Base-by-base conservation (phyloP, 176 grass and related monocot species). In the Olyra latifolia region DNA sequence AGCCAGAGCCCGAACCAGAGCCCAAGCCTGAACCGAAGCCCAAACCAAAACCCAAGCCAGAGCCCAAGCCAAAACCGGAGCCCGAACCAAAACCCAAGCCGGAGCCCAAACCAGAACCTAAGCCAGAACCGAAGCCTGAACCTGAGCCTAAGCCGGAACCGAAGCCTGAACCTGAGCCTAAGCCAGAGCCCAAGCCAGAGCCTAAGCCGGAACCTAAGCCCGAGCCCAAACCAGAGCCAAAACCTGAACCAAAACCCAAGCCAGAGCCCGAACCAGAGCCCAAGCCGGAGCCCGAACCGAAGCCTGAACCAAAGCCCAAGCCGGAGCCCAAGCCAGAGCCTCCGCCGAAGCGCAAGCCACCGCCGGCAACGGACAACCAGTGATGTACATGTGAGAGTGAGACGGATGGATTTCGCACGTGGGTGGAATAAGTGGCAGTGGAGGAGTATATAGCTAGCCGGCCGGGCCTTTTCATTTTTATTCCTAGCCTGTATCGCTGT, bases 21-120 rank as follows among this genome's bases (percentile, higher is more conserved):
- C 68, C 68, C 0, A 1, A 10, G 9, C 52, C 52, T 0, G 2
- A 54, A 0, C 52, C 52, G 0, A 5, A n/a, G 7, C 50, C 50
- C 0, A 2, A n/a, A 1, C 50, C 50, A 0, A 7, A n/a, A 0
- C 52, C 52, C 0, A 3, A 10, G 0, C 53, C 53, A 0, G 2
- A 56, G 0, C 53, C 53, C 0, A 2, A 54, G 0, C 49, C 49
- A 0, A 15, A 27, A 4, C 67, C 67, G 0, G 14, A 48, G 0
- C 53, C 50, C 0, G 8, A 56, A 6, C 67, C 67, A 0, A 7
- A 27, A 4, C 67, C 35, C 0, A 3, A 72, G 4, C 68, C 68
- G 0, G 2, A 44, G 2, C 53, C 53, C 0, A 3, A 29, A 38
- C 68, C 68, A 0, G 0, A 16, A 12, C 68, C 66, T 0, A 0